These are phyloP conservation scores for Leccinum rimulosum DNA, from an alignment of 768 basidiomycete genomes.

Conservation along the genomic window DNA sequence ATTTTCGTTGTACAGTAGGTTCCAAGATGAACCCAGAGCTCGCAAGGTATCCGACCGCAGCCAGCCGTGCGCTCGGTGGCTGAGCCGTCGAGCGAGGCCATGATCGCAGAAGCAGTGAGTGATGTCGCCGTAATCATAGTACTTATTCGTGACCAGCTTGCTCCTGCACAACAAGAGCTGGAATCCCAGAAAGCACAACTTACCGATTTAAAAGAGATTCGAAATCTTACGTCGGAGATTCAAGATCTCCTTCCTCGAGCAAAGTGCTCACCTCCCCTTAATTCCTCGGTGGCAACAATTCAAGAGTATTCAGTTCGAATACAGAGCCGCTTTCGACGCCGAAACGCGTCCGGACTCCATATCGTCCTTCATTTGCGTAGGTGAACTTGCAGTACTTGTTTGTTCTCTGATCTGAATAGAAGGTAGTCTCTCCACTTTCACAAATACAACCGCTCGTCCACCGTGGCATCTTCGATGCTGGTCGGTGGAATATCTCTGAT, in stretches of 20 bases:
- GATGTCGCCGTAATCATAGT: background rate
- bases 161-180: constrained; percentile 51
- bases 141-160: constrained; percentile 36
- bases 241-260: constrained; percentile 29
- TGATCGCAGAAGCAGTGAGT: constrained; percentile 33
- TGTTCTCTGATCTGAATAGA: too few relatives aligned
- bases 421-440: too few relatives aligned
- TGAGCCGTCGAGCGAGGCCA: constrained; percentile 5
- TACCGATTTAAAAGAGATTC: constrained; percentile 35
- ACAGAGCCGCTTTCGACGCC: constrained; percentile 33
- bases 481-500: background rate
- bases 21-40: constrained; percentile 1
- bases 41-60: constrained; percentile 6
- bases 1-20: constrained; percentile 3
- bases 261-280: background rate
- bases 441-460: background rate
- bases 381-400: too few relatives aligned
- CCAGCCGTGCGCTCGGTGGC: background rate
- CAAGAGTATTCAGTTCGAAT: constrained; percentile 21
- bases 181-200: constrained; percentile 47
- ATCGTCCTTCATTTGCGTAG: constrained; percentile 7
- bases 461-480: background rate
- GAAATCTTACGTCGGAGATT: constrained; percentile 36
- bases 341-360: constrained; percentile 35
- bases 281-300: constrained; percentile 4